Base-by-base conservation (phyloP, 2,329 filamentous ascomycete species). In the Orbilia javanica region DNA sequence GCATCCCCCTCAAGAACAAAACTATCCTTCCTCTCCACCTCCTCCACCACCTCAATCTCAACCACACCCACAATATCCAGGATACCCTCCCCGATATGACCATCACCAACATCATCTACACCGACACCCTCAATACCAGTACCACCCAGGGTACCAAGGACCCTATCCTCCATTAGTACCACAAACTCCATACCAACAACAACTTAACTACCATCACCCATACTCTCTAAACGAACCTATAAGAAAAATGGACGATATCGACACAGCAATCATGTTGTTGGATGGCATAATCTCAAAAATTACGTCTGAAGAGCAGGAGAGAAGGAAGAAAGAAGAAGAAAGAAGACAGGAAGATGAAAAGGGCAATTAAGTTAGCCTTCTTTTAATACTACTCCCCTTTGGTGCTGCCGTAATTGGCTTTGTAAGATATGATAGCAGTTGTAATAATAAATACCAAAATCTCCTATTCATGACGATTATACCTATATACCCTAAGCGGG, bases 101-200 rank as follows among this genome's bases (percentile, higher is more conserved):
- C 39, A 74, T 27, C 73, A 71, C 39, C 66, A 70, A 20, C 73
- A 77, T 39, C 73, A 77, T 36, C 48, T 67, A 25, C 73, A 77
- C 50, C 42, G 29, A 36, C 50, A 71, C 20, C 31, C 66, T 1
- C 72, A 63, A 48, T 29, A 20, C 11, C 65, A 39, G 11, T 11
- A 55, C 1, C 34, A 67, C 15, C 52, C 50, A 29, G 42, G 22
- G 1, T 34, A 57, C 36, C 65, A 76, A 20, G 34, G 4, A 22
- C 46, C 27, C 20, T 46, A 55, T 5, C 65, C 27, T 29, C 25
- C 4, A 44, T 8, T 27, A 64, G 34, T 65, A 39, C 34, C 11
- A 29, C 31, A 42, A 20, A 18, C 70, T 0, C 25, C 34, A 42
- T 55, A 50, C 10, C 67, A 34, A n/a, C 67, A 71, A 44, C 55